These are phyloP conservation scores for Holtermanniella nyarrowii DNA, from an alignment of 768 basidiomycete species.

Conservation along the genomic window DNA sequence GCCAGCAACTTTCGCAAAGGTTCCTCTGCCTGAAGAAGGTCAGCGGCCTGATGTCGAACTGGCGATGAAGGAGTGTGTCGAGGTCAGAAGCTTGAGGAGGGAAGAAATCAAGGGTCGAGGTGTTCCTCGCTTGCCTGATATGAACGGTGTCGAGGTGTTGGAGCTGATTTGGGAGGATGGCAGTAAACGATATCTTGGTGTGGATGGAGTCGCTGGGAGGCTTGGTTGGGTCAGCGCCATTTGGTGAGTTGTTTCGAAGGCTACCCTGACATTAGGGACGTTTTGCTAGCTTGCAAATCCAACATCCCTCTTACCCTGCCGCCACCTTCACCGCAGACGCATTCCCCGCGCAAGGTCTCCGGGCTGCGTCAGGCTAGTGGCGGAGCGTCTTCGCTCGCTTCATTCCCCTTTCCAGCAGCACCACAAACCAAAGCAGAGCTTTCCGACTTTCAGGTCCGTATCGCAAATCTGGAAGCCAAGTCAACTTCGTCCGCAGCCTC, in stretches of 20 bases:
- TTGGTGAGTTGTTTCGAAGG: slow-evolving; percentile 15
- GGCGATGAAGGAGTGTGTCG: slow-evolving; percentile 32
- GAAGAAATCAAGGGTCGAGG: slow-evolving; percentile 31
- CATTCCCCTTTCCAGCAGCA: neutral
- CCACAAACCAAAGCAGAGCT: slow-evolving; percentile 2
- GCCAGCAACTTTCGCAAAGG: slow-evolving; percentile 15
- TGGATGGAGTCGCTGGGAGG: slow-evolving; percentile 29
- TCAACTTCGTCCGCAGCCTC: neutral
- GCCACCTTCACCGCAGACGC: slow-evolving; percentile 22
- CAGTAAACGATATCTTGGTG: slow-evolving; percentile 27
- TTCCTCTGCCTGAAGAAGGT: slow-evolving; percentile 15
- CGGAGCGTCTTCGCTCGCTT: neutral
- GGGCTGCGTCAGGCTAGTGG: neutral
- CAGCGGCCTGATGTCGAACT: slow-evolving; percentile 22
- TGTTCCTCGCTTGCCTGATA: slow-evolving; percentile 25
- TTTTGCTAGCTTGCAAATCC: slow-evolving; percentile 29
- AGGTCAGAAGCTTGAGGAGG: slow-evolving; percentile 29
- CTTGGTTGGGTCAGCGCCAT: slow-evolving; percentile 37
- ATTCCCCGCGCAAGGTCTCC: neutral
- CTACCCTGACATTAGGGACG: slow-evolving; percentile 18
- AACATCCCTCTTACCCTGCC: slow-evolving; percentile 17
- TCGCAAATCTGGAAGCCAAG: slow-evolving; percentile 6
- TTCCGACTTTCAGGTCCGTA: slow-evolving; percentile 9
- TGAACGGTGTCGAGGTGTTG: slow-evolving; percentile 30
- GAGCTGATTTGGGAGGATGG: slow-evolving; percentile 35